Evolutionary conservation across 805 yeast species (phyloP).

Genomic region (Wickerhamomyces canadensis): DNA sequence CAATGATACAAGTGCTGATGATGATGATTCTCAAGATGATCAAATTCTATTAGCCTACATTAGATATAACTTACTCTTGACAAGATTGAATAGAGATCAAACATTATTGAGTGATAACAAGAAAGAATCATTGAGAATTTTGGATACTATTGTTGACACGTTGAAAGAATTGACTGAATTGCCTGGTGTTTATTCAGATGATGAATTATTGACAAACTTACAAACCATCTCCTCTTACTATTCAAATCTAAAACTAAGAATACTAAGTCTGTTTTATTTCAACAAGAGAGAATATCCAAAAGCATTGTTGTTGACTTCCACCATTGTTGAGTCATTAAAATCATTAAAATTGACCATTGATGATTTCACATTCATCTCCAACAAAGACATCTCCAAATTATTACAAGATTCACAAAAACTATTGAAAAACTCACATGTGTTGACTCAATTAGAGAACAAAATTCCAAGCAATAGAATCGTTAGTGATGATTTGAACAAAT

Average conservation of each 20-base stretch:
- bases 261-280: conserved; percentile 42
- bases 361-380: conserved; percentile 32
- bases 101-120: conserved; percentile 21
- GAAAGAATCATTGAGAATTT: conserved; percentile 31
- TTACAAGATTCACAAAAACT: conserved; percentile 12
- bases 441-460: conserved; percentile 41
- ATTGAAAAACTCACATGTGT: conserved; percentile 33
- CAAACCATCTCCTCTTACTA: conserved; percentile 44
- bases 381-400: conserved; percentile 27
- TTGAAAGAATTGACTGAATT: conserved; percentile 61
- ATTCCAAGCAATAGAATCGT: conserved; percentile 21
- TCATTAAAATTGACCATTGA: conserved; percentile 11
- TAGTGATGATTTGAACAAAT: conserved; percentile 15
- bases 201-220: conserved; percentile 53
- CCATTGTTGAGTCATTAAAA: conserved; percentile 24
- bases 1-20: conserved; percentile 44
- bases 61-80: conserved; percentile 58
- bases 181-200: conserved; percentile 91
- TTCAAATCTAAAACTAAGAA: conserved; percentile 35
- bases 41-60: conserved; percentile 74
- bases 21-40: conserved; percentile 58
- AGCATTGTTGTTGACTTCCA: conserved; percentile 39
- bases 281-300: conserved; percentile 36
- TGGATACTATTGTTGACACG: conserved; percentile 42
- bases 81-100: conserved; percentile 69